These are phyloP conservation scores for Pouteria campechiana DNA, from an alignment of 179 eudicot species.

Conservation along the genomic window DNA sequence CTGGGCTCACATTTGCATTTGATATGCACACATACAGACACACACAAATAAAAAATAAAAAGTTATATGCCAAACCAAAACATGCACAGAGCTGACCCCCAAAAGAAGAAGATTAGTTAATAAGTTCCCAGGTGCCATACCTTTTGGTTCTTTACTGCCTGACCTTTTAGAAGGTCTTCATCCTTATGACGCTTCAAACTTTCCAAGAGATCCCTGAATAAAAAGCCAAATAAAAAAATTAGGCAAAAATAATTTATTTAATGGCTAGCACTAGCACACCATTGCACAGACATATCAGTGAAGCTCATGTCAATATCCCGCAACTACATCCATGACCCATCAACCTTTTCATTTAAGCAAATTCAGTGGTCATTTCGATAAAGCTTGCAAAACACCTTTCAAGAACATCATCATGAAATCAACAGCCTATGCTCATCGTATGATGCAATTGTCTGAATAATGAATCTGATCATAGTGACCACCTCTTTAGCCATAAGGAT, in stretches of 20 bases:
- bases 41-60: no score
- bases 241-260: no score
- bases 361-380: not conserved
- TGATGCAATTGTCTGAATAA: no score
- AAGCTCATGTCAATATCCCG: not conserved
- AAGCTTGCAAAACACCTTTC: not conserved
- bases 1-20: no score
- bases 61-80: no score
- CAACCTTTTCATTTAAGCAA: not conserved
- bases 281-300: not conserved
- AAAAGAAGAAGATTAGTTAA: not conserved
- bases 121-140: conserved; percentile 15
- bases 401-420: no score
- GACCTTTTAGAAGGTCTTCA: conserved; percentile 68
- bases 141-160: conserved; percentile 82
- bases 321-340: not conserved
- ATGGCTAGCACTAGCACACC: no score
- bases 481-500: no score
- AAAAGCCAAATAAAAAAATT: not conserved
- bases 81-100: no score
- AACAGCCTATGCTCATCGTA: no score
- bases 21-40: no score
- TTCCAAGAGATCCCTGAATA: conserved; percentile 42
- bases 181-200: conserved; percentile 56
- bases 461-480: no score